These are phyloP conservation scores for Fusarium compactum DNA, from an alignment of 2,329 filamentous ascomycete genomes.

Conservation along the genomic window DNA sequence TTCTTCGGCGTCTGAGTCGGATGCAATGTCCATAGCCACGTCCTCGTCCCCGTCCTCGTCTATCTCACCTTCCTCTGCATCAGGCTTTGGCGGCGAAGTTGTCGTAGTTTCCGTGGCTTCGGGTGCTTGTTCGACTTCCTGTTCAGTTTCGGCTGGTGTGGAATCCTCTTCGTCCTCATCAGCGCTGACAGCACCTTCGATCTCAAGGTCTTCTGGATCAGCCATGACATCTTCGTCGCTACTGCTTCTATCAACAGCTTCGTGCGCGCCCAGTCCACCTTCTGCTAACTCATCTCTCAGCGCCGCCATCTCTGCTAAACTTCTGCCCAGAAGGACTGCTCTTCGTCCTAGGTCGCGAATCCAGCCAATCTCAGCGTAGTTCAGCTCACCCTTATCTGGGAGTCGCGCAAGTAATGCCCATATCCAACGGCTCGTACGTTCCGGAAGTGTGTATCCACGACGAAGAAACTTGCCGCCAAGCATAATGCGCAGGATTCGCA, in stretches of 20 bases:
- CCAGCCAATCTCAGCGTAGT: conserved; percentile 79
- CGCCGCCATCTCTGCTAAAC: conserved; percentile 65
- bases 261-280: conserved; percentile 56
- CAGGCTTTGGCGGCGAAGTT: conserved; percentile 11
- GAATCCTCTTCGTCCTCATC: conserved; percentile 29
- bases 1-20: conserved; percentile 54
- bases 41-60: conserved; percentile 50
- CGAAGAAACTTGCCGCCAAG: conserved; percentile 73
- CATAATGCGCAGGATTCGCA: conserved; percentile 76
- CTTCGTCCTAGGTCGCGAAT: conserved; percentile 84
- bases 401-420: conserved; percentile 85
- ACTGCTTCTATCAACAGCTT: conserved; percentile 61
- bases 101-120: background rate
- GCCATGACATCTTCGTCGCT: conserved; percentile 55
- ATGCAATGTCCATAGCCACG: conserved; percentile 59
- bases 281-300: conserved; percentile 59
- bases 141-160: conserved; percentile 6
- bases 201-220: conserved; percentile 49
- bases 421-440: conserved; percentile 82
- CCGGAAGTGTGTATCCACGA: conserved; percentile 68
- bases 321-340: conserved; percentile 72
- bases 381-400: conserved; percentile 79
- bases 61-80: conserved; percentile 46
- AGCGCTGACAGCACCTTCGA: conserved; percentile 45
- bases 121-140: conserved; percentile 17